A percentile compares a stretch with the other conserved stretches of the same genome.
phyloP scores from a whole-genome alignment of 257 asterid genomes.

The Sherardia arvensis region DNA sequence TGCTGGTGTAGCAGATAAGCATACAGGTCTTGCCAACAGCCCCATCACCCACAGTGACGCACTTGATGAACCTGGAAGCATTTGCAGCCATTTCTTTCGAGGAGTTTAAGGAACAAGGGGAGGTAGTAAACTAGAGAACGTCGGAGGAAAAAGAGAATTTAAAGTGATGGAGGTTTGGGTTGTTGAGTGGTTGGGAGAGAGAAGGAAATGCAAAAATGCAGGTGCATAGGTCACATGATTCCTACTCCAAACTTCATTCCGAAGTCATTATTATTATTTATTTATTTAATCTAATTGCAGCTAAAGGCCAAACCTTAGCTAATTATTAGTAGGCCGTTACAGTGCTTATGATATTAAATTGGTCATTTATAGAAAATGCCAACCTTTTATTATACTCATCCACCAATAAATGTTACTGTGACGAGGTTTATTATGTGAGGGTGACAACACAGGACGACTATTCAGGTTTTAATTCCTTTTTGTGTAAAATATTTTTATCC shows the following conservation, averaged over 20 bases:
- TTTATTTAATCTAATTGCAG: background rate
- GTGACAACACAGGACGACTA: background rate
- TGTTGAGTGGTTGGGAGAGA: slow-evolving; percentile 32
- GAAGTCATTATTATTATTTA: slow-evolving; percentile 1
- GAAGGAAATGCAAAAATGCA: slow-evolving; percentile 15
- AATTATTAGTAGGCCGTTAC: background rate
- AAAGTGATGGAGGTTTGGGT: slow-evolving; percentile 14
- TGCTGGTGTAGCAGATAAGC: slow-evolving; percentile 96
- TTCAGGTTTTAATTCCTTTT: background rate
- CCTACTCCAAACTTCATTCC: slow-evolving; percentile 16
- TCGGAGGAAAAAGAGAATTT: slow-evolving; percentile 7
- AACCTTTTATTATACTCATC: background rate
- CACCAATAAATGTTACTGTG: background rate
- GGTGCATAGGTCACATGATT: slow-evolving; percentile 53
- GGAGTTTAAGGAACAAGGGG: slow-evolving; percentile 1
- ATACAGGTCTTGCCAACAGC: slow-evolving; percentile 99
- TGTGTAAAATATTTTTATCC: no score
- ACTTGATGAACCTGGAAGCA: slow-evolving; percentile 92
- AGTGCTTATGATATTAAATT: background rate
- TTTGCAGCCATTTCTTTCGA: slow-evolving; percentile 51
- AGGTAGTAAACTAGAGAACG: slow-evolving; percentile 2
- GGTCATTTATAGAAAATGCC: background rate
- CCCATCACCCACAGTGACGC: slow-evolving; percentile 99
- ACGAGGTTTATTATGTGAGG: background rate
- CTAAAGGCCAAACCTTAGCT: background rate